These are phyloP conservation scores for Globisporangium yorkense DNA, from an alignment of 352 stramenopile genomes.

Conservation along the genomic window DNA sequence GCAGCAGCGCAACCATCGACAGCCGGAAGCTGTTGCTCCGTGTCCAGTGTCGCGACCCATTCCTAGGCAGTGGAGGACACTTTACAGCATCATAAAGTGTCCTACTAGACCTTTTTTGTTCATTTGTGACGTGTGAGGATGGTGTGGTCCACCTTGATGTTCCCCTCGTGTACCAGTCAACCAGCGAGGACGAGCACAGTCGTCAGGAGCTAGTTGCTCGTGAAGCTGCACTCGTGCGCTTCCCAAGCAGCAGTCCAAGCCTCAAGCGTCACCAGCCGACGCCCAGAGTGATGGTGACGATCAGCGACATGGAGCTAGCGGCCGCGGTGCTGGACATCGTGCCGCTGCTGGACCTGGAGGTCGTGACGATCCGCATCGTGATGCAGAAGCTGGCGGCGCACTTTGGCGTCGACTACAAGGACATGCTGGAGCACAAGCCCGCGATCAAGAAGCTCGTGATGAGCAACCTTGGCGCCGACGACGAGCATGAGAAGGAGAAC, in stretches of 20 bases:
- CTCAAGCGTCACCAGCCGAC: not conserved
- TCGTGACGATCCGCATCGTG: conserved; percentile 42
- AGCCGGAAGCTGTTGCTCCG: not conserved
- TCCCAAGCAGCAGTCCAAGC: not conserved
- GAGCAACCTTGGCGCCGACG: conserved; percentile 8
- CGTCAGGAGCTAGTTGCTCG: too few species aligned
- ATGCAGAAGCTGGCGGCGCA: conserved; percentile 41
- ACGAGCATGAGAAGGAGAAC: conserved; percentile 3
- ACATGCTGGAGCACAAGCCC: conserved; percentile 3
- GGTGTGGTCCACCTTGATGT: not conserved
- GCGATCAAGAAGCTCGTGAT: conserved; percentile 12
- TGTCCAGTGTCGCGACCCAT: not conserved
- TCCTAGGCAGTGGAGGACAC: not conserved
- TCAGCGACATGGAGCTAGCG: conserved; percentile 22
- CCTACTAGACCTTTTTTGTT: not conserved
- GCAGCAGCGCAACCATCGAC: not conserved
- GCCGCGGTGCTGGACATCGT: conserved; percentile 44
- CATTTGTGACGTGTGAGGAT: not conserved
- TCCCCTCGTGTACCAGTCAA: too few species aligned
- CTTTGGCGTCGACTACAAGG: conserved; percentile 30
- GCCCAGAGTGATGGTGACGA: conserved; percentile 8
- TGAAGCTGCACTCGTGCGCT: not conserved
- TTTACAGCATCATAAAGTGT: not conserved
- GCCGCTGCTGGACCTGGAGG: conserved; percentile 43
- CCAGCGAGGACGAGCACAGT: not conserved